Evolutionary conservation across 352 stramenopile species (phyloP).

Genomic region (Plasmopara halstedii): DNA sequence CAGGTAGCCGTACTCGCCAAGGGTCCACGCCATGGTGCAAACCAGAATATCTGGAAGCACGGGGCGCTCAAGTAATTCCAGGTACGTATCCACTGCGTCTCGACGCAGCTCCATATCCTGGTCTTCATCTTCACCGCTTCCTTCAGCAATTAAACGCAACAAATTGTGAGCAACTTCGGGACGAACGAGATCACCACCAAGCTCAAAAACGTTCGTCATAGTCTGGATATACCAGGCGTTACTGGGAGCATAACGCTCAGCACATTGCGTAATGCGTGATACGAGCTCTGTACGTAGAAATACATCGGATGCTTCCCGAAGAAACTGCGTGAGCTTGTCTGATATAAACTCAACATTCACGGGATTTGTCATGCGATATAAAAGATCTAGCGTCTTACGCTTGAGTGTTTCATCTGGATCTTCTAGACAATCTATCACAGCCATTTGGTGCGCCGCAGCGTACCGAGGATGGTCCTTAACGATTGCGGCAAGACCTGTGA

Average conservation of each 20-base stretch:
- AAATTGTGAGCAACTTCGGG: slow-evolving; percentile 97
- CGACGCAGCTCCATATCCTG: slow-evolving; percentile 94
- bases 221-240: slow-evolving; percentile 99
- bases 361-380: slow-evolving; percentile 98
- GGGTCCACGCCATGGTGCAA: slow-evolving; percentile 97
- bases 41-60: slow-evolving; percentile 94
- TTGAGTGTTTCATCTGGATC: slow-evolving; percentile 99
- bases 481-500: slow-evolving; percentile 98
- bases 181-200: slow-evolving; percentile 95
- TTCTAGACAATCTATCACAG: slow-evolving; percentile 99
- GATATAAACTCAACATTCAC: slow-evolving; percentile 99
- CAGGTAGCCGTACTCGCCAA: slow-evolving; percentile 99
- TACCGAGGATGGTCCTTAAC: slow-evolving; percentile 95
- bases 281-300: slow-evolving; percentile 97
- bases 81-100: slow-evolving; percentile 96
- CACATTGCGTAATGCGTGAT: slow-evolving; percentile 95
- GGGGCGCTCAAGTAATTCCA: slow-evolving; percentile 93
- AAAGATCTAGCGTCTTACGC: slow-evolving; percentile 95
- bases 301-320: slow-evolving; percentile 94
- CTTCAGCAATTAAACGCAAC: slow-evolving; percentile 96
- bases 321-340: slow-evolving; percentile 96
- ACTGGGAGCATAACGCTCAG: slow-evolving; percentile 94
- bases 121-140: slow-evolving; percentile 95
- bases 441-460: slow-evolving; percentile 98
- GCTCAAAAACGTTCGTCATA: slow-evolving; percentile 95